These are phyloP conservation scores for Nymphaea colorata DNA, from an alignment of 164 flowering plant genomes.

Conservation along the genomic window DNA sequence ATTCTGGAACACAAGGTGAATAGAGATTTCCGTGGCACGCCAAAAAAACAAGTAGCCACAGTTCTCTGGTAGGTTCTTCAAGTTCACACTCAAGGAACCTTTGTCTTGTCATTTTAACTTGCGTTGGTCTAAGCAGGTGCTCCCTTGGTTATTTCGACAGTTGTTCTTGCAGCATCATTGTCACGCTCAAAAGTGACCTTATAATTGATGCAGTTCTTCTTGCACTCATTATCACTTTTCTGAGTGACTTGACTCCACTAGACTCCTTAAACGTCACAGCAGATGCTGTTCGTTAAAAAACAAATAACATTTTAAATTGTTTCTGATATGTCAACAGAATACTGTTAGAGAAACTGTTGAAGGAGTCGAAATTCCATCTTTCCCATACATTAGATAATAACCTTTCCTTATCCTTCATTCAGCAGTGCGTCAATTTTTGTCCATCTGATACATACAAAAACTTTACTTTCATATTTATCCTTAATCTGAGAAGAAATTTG, in stretches of 20 bases:
- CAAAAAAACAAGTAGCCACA: slow-evolving; percentile 52
- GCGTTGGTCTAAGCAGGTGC: not conserved
- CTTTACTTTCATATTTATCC: too few species aligned
- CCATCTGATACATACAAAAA: too few species aligned
- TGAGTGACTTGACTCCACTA: not conserved
- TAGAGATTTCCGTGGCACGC: slow-evolving; percentile 70
- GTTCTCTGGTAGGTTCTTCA: slow-evolving; percentile 39
- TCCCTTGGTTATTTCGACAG: not conserved
- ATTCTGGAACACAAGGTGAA: slow-evolving; percentile 76
- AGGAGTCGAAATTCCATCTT: too few species aligned
- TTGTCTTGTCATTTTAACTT: not conserved
- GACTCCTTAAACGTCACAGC: not conserved
- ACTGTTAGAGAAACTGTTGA: too few species aligned
- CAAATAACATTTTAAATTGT: not conserved
- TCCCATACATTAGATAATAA: too few species aligned
- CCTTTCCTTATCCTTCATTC: too few species aligned
- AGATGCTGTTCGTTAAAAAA: too few species aligned
- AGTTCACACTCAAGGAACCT: too few species aligned
- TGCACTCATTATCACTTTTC: not conserved
- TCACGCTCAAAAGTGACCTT: too few species aligned
- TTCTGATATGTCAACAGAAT: not conserved
- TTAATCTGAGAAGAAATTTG: too few species aligned
- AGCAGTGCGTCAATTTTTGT: too few species aligned
- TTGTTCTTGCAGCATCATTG: not conserved
- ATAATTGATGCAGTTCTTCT: not conserved